A percentile compares a stretch with the other conserved stretches of the same genome.
These are phyloP conservation scores for Westerdykella aurantiaca DNA, from an alignment of 2,329 filamentous ascomycete genomes.

Conservation along the genomic window DNA sequence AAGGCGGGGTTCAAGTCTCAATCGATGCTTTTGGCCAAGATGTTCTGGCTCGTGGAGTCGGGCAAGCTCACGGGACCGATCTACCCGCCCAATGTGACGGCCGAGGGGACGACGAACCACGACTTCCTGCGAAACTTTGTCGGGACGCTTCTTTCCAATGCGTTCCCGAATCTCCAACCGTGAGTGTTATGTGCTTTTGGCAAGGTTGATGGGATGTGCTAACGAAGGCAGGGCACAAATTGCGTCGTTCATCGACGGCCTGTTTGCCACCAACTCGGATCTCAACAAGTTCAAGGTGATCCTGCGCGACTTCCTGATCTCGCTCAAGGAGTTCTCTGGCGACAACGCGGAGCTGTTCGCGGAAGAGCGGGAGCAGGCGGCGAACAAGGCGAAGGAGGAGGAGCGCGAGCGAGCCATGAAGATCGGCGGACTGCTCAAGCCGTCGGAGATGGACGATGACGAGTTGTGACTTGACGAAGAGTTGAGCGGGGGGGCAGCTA, in stretches of 20 bases:
- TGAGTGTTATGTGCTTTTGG: slow-evolving; percentile 46
- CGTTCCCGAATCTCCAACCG: slow-evolving; percentile 89
- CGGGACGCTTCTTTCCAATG: slow-evolving; percentile 73
- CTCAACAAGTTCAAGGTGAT: slow-evolving; percentile 94
- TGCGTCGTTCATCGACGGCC: slow-evolving; percentile 77
- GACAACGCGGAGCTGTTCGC: slow-evolving; percentile 92
- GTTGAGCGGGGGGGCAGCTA: slow-evolving; percentile 31
- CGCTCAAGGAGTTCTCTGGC: slow-evolving; percentile 90
- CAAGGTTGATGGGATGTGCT: slow-evolving; percentile 3
- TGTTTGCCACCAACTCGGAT: slow-evolving; percentile 84
- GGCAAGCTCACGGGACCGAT: slow-evolving; percentile 91
- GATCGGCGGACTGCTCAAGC: slow-evolving; percentile 92
- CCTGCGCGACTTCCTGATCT: slow-evolving; percentile 93
- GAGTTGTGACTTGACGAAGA: slow-evolving; percentile 70
- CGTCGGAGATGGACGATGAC: slow-evolving; percentile 81
- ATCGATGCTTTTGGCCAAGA: slow-evolving; percentile 83
- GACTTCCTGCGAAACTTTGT: slow-evolving; percentile 90
- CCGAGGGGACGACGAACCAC: slow-evolving; percentile 75
- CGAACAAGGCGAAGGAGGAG: slow-evolving; percentile 75
- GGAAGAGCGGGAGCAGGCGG: slow-evolving; percentile 90
- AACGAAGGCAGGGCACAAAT: slow-evolving; percentile 67
- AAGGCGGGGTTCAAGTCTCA: slow-evolving; percentile 99
- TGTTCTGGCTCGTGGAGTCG: slow-evolving; percentile 90
- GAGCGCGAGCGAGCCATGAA: slow-evolving; percentile 91
- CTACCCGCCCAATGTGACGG: slow-evolving; percentile 77